Conservation (phyloP, 768 basidiomycete species). For the Kwoniella mangroviensis region DNA sequence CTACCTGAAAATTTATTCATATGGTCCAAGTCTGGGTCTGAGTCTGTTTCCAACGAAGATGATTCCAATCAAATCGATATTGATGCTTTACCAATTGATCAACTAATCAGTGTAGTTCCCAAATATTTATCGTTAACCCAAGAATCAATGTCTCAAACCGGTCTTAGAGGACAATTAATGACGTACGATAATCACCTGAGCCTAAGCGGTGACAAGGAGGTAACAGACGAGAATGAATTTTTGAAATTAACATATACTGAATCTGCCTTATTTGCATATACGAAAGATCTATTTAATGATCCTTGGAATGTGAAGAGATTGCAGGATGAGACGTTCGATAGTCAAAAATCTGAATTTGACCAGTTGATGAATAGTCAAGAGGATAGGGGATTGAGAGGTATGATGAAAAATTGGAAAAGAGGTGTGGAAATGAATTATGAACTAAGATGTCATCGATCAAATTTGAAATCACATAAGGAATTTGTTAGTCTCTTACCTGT, state of each 20-base stretch:
- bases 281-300: neutral
- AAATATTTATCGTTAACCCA: neutral
- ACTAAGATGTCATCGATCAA: neutral
- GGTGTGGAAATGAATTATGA: no score
- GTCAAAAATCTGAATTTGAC: neutral
- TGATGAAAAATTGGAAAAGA: neutral
- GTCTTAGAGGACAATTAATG: neutral
- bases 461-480: neutral
- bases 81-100: neutral
- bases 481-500: neutral
- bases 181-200: neutral
- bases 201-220: neutral
- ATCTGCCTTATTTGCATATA: neutral
- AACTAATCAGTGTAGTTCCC: neutral
- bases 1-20: neutral
- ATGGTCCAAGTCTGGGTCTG: neutral
- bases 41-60: neutral
- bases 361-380: neutral
- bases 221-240: neutral
- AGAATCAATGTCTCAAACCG: neutral
- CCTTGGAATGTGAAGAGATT: neutral
- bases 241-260: neutral
- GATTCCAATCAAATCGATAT: neutral
- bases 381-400: neutral
- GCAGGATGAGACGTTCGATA: neutral